Base-by-base conservation (phyloP, 768 basidiomycete species). In the Leccinellum rugosiceps region DNA sequence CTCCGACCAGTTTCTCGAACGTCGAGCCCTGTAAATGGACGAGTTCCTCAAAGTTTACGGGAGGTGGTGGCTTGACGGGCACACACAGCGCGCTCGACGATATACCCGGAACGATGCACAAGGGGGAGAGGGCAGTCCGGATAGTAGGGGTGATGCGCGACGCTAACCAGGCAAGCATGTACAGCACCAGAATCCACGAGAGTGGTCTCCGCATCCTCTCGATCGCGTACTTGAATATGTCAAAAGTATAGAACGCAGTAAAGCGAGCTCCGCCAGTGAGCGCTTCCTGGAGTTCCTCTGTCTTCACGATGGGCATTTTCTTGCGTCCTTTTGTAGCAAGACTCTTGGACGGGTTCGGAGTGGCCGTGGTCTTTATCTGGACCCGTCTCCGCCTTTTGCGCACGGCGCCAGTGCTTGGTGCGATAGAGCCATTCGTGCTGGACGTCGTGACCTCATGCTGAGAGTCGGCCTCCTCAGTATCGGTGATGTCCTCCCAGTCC, bases 61-160 rank as follows among this genome's bases (percentile, higher is more conserved):
- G 76, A 8, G n/a, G n/a, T n/a, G 32, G 28, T 1, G 58, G 57
- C 26, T 50, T 49, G 10, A 51, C 47, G 21, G 62, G 62, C 17
- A 55, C 43, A 63, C 86, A 89, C 45, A 86, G 58, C 4, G 65
- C 44, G 17, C 75, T 76, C 44, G 70, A 76, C 8, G 82, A 83
- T 31, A 90, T 67, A 15, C 81, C 77, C 3, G 90, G 89, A 14
- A 90, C 38, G 48, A 77, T 70, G 69, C 89, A 91, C 1, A 89
- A 49, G n/a, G 0, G 89, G 88, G 3, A 77, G 65, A 54, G 87
- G 74, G 79, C 77, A 3, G 71, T 65, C n/a, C 75, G 75, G 54
- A 90, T 52, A 0, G 76, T 77, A 6, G 64, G 48, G 8, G 78
- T 74, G 48, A 85, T 68, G 32, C 68, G 63, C n/a, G 66, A 68